Evolutionary conservation across 2,329 filamentous ascomycete species (phyloP).

Genomic region (Emergomyces pasteurianus): DNA sequence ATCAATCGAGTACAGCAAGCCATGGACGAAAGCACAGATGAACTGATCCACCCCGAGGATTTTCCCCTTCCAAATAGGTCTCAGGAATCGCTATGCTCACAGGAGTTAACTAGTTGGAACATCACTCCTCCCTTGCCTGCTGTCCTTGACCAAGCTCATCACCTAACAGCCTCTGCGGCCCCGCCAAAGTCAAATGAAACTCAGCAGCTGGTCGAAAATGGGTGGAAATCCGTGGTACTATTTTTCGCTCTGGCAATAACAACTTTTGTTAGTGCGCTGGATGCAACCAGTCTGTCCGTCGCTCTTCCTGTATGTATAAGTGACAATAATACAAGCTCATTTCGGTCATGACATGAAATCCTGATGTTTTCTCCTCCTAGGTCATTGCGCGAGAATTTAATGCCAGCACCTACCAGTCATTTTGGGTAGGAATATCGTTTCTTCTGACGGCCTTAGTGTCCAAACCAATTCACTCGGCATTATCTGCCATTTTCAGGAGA

Average conservation of each 20-base stretch:
- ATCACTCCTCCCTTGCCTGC: neutral
- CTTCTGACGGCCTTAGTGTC: slow-evolving; percentile 26
- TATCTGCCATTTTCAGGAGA: slow-evolving; percentile 42
- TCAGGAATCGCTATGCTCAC: neutral
- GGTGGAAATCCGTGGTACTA: slow-evolving; percentile 29
- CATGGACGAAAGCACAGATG: neutral
- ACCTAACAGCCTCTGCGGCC: neutral
- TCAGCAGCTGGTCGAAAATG: neutral
- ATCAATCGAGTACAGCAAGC: neutral
- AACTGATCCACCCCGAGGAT: neutral
- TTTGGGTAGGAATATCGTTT: slow-evolving; percentile 54
- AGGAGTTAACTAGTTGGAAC: neutral
- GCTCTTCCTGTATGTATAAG: slow-evolving; percentile 31
- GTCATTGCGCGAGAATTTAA: slow-evolving; percentile 36
- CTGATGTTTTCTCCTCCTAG: neutral
- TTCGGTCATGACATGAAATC: neutral
- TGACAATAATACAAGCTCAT: neutral
- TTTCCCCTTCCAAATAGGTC: neutral
- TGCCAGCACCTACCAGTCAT: slow-evolving; percentile 43
- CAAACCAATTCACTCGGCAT: slow-evolving; percentile 40
- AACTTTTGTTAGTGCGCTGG: slow-evolving; percentile 45
- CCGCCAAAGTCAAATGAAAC: neutral
- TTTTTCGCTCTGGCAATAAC: slow-evolving; percentile 39
- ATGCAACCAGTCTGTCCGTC: slow-evolving; percentile 46
- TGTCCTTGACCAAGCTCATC: neutral